Conservation (phyloP, 768 basidiomycete species). For the Lyophyllum shimeji region DNA sequence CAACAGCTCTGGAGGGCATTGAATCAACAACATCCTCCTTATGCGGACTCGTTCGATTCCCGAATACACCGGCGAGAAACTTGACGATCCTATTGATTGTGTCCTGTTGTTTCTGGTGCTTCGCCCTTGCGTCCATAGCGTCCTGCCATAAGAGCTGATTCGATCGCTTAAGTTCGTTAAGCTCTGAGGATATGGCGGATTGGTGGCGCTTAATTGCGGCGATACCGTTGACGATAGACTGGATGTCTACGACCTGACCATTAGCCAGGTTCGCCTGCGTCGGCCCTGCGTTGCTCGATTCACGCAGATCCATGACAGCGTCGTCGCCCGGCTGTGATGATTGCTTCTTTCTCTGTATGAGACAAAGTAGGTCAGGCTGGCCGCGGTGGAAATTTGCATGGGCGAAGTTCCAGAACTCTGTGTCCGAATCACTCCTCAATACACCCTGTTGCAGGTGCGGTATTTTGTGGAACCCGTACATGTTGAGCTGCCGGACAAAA, state of each 20-base stretch:
- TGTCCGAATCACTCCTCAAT: slow-evolving; percentile 76
- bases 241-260: slow-evolving; percentile 69
- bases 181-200: slow-evolving; percentile 83
- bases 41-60: slow-evolving; percentile 42
- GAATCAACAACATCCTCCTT: slow-evolving; percentile 30
- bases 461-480: slow-evolving; percentile 95
- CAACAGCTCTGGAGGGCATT: slow-evolving; percentile 38
- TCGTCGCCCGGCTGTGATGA: slow-evolving; percentile 38
- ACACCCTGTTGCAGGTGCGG: slow-evolving; percentile 96
- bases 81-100: slow-evolving; percentile 95
- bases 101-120: slow-evolving; percentile 91
- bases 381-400: slow-evolving; percentile 88
- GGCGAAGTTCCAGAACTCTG: slow-evolving; percentile 89
- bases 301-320: slow-evolving; percentile 31
- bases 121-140: slow-evolving; percentile 70
- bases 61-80: slow-evolving; percentile 93
- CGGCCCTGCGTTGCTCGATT: slow-evolving; percentile 18
- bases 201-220: slow-evolving; percentile 90
- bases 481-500: slow-evolving; percentile 92
- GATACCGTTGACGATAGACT: slow-evolving; percentile 79
- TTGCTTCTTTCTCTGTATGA: slow-evolving; percentile 88
- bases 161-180: slow-evolving; percentile 83
- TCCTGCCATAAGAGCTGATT: slow-evolving; percentile 96
- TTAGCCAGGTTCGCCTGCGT: slow-evolving; percentile 17
- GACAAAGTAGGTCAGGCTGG: slow-evolving; percentile 83